Evolutionary conservation across 192 early-diverging fungal species (phyloP), one percentile per base, ranked within the genome.

Genomic region (Coemansia sp.): DNA sequence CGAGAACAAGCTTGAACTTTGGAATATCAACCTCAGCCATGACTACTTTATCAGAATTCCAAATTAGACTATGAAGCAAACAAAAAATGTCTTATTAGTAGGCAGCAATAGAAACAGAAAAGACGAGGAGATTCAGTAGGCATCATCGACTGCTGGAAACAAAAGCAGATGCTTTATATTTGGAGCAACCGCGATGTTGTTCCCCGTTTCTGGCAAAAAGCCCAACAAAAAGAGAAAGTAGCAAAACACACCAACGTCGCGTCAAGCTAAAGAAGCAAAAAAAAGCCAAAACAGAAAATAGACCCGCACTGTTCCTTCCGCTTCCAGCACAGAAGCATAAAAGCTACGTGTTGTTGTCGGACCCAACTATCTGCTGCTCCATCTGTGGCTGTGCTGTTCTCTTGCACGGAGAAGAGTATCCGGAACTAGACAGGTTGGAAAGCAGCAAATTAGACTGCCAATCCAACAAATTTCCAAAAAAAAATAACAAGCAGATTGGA

Each of bases 1-100:
- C 96, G 77, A 98, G 75, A 63, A 83, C 81, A 53, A 83, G 75
- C 75, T 83, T 83, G 68, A 83, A 83, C 65, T 77, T 77, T 72
- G 81, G 81, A 41, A 61, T 51, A 49, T 71, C 55, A 61, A 49
- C 42, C 7, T 72, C 75, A 44, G 71, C 64, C 76, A 74, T 79
- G 46, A 59, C 67, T 60, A 63, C 50, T 54, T 54, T 69, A 70
- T 74, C 48, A 51, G 54, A 58, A 56, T 69, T 63, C 49, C 53
- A 58, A 41, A 64, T 64, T 58, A 68, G 62, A 57, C 74, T 75
- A 25, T 25, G 25, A 25, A 25, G 25, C 25, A 72, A 59, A 40
- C 57, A 59, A 59, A 59, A 19, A 10, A 40, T 8, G 50, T 19
- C 39, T 11, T 13, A 41, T 51, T 58, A 37, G 16, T 17, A 50